These are phyloP conservation scores for Suillus brevipes DNA, from an alignment of 768 basidiomycete genomes.

Conservation along the genomic window DNA sequence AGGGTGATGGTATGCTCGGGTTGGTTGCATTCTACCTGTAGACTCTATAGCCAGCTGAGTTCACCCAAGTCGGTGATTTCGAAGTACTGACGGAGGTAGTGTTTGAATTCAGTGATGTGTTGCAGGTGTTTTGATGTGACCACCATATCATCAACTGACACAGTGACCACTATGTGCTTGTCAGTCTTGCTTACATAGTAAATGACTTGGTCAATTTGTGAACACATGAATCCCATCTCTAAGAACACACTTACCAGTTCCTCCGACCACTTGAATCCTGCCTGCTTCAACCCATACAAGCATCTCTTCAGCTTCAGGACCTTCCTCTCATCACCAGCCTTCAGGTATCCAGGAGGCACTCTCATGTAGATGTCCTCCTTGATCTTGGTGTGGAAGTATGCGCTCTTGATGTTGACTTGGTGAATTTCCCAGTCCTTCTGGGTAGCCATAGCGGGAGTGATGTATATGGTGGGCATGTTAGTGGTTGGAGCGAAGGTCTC, in stretches of 20 bases:
- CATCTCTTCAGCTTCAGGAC: slow-evolving; percentile 24
- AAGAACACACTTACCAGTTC: background rate
- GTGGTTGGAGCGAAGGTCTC: slow-evolving; percentile 20
- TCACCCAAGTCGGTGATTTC: slow-evolving; percentile 17
- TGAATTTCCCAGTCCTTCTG: slow-evolving; percentile 12
- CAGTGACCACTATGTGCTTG: background rate
- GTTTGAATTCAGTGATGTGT: background rate
- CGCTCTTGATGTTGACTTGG: slow-evolving; percentile 16
- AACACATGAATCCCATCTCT: slow-evolving; percentile 4
- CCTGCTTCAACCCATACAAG: slow-evolving; percentile 44
- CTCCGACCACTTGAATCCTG: slow-evolving; percentile 33
- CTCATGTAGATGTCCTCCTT: slow-evolving; percentile 39
- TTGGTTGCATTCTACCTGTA: slow-evolving; percentile 16
- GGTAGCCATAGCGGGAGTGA: slow-evolving; percentile 14
- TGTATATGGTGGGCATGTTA: slow-evolving; percentile 10
- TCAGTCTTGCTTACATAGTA: background rate
- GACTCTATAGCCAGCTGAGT: slow-evolving; percentile 20
- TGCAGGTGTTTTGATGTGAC: background rate
- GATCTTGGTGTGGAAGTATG: slow-evolving; percentile 17
- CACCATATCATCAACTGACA: background rate
- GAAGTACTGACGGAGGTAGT: slow-evolving; percentile 8
- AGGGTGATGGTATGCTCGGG: slow-evolving; percentile 11
- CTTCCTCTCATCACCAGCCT: slow-evolving; percentile 20
- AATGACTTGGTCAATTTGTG: background rate
- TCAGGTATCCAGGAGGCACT: slow-evolving; percentile 32